phyloP scores from a whole-genome alignment of 306 rosid genomes.

The Cucumis melo region DNA sequence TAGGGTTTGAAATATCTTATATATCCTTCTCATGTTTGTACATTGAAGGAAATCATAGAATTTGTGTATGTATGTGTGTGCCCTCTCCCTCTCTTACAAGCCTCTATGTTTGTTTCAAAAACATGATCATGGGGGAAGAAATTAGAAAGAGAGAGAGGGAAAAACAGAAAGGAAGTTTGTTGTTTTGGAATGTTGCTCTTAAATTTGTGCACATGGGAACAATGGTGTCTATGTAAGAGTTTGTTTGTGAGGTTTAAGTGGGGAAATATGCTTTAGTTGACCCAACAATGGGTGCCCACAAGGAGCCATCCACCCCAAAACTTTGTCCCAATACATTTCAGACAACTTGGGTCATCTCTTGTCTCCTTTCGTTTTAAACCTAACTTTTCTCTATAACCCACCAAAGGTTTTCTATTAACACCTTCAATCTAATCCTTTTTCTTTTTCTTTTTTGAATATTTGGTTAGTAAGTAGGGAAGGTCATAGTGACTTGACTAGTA shows the following conservation, averaged over 20 bases:
- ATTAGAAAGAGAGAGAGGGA: conserved; percentile 3
- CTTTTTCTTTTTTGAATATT: background rate
- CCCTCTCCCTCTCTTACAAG: background rate
- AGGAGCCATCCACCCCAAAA: conserved; percentile 46
- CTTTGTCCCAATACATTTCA: conserved; percentile 67
- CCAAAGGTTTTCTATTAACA: background rate
- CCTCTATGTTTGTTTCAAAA: conserved; percentile 28
- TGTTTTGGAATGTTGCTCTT: conserved; percentile 90
- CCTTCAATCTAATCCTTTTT: background rate
- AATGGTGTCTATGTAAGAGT: conserved; percentile 67
- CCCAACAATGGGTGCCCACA: conserved; percentile 85
- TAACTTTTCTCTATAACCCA: background rate
- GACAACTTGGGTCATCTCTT: conserved; percentile 61
- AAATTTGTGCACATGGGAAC: conserved; percentile 98
- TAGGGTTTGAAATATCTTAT: background rate
- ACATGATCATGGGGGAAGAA: conserved; percentile 22
- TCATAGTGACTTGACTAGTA: too few species aligned
- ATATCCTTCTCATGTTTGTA: background rate
- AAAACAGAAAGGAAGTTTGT: conserved; percentile 60
- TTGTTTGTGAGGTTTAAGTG: conserved; percentile 53
- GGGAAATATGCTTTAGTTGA: conserved; percentile 79
- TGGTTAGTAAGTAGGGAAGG: background rate
- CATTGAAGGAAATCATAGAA: background rate
- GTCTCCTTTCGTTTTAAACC: conserved; percentile 6
- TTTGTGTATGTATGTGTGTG: background rate